Base-by-base conservation (phyloP, 495 filamentous ascomycete genomes). In the Penicillium subrubescens region DNA sequence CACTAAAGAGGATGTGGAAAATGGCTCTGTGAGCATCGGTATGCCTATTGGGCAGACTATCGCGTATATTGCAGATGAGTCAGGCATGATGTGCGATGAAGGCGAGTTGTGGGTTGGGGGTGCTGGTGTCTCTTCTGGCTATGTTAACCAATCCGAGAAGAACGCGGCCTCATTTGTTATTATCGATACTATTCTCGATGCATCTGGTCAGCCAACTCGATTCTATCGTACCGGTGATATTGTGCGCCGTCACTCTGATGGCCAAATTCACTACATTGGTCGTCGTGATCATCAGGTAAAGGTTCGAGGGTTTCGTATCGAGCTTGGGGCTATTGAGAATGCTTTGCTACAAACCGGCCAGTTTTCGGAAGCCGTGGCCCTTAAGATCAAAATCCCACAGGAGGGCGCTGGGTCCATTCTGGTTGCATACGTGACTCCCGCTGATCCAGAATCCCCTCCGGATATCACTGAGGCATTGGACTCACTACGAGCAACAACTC, bases 261-360 rank as follows among this genome's bases (percentile, higher is more conserved):
- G 77, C 1, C 72, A 70, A 12, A 70, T 86, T 5, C 62, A 73
- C n/a, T 76, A 79, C 62, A 65, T 84, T 15, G 83, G 83, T 29
- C 79, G 84, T 15, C 66, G 55, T 29, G 84, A 87, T 59, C 67
- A 72, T 11, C 80, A 83, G 51, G 75, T 86, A 51, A 87, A 86
- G 67, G 69, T 87, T 46, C 75, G 81, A 10, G 84, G 84, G 11
- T 70, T 82, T 53, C 73, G 82, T 12, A 73, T 86, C 29, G 84
- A 86, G 57, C 64, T 85, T 5, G 81, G 75, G 14, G 83, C 85
- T 27, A 75, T 84, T 23, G 83, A 82, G 53, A 25, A 25, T 5
- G 50, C 35, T 14, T 21, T 66, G 56, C 17, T 60, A 27, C 19
- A 34, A 8, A 60, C 62, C 17, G 59, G 59, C 3, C 54, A 60